These are phyloP conservation scores for Melampsora americana DNA, from an alignment of 1,284 basidiomycete genomes.

Conservation along the genomic window DNA sequence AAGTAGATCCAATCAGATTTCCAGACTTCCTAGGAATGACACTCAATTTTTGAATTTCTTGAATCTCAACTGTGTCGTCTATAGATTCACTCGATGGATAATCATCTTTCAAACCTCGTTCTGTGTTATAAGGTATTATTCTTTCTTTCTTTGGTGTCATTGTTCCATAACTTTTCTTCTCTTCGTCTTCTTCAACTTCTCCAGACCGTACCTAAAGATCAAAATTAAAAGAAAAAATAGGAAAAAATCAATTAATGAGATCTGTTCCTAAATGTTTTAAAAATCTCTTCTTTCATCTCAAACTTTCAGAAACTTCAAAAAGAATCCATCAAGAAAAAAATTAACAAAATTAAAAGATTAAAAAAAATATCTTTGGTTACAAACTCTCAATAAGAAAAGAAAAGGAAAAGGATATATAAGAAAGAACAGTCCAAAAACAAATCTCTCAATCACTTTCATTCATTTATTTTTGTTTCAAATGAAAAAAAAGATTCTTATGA, in stretches of 20 bases:
- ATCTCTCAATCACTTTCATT: not conserved
- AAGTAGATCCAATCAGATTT: too few species aligned
- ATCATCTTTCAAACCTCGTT: too few species aligned
- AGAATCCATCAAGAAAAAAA: not conserved
- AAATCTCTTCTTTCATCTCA: not conserved
- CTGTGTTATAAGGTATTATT: too few species aligned
- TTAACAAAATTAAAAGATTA: not conserved
- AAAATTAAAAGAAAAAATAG: too few species aligned
- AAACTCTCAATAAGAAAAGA: not conserved
- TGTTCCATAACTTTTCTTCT: too few species aligned
- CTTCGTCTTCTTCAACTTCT: too few species aligned
- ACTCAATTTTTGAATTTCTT: too few species aligned
- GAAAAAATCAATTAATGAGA: conserved; percentile 8
- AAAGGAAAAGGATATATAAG: not conserved
- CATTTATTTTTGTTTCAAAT: not conserved
- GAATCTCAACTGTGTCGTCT: too few species aligned
- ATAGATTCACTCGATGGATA: too few species aligned
- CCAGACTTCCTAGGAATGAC: too few species aligned
- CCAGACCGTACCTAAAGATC: too few species aligned
- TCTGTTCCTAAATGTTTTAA: not conserved
- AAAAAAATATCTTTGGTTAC: not conserved
- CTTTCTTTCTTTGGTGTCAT: too few species aligned
- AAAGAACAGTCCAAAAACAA: not conserved
- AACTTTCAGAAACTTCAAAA: not conserved
- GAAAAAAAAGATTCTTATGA: not conserved